Conservation (phyloP, 1,284 basidiomycete species). For the Tilletia walkeri region DNA sequence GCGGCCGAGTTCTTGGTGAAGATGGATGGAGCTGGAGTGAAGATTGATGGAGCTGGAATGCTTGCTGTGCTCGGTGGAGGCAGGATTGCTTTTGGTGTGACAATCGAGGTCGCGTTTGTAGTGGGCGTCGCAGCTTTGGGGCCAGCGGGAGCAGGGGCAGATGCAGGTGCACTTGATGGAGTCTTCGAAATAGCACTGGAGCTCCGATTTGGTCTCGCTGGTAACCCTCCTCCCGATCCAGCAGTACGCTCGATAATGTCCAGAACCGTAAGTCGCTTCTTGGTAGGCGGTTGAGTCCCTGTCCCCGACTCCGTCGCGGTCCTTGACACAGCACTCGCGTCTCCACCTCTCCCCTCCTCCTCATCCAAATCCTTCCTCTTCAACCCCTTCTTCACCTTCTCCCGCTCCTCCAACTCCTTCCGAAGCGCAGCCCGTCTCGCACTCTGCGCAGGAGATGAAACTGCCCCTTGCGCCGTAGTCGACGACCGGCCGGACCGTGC, state of each 20-base stretch:
- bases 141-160: no score
- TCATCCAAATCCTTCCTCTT: not conserved
- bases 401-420: slow-evolving; percentile 13
- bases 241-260: slow-evolving; percentile 7
- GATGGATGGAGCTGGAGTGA: no score
- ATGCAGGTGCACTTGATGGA: no score
- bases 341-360: not conserved
- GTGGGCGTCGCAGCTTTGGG: no score
- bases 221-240: not conserved
- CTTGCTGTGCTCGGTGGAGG: no score
- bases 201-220: not conserved
- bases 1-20: no score
- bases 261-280: slow-evolving; percentile 1
- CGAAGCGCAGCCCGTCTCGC: not conserved
- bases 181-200: no score
- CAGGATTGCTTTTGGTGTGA: no score
- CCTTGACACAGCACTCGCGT: not conserved
- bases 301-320: not conserved
- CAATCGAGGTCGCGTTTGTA: no score
- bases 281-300: not conserved
- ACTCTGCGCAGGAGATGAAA: not conserved
- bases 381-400: not conserved
- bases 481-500: not conserved
- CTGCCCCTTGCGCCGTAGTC: not conserved
- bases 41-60: no score